phyloP scores from a whole-genome alignment of 768 basidiomycete genomes.

The Rhodotorula graminis region DNA sequence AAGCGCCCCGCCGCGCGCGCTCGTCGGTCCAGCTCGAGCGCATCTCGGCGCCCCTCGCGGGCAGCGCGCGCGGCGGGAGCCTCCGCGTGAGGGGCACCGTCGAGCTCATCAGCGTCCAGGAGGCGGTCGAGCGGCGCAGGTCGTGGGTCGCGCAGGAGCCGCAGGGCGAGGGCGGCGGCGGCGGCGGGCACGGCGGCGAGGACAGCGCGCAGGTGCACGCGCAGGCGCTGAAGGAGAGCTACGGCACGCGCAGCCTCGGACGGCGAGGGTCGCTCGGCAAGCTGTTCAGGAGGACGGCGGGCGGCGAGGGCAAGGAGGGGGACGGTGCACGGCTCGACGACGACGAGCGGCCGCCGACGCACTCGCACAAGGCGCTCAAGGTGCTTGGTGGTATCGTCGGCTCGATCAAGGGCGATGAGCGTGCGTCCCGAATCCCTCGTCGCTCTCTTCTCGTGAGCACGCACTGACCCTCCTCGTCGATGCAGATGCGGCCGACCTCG shows the following conservation, averaged over 20 bases:
- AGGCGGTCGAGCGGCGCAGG: neutral
- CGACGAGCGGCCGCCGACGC: neutral
- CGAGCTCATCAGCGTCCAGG: neutral
- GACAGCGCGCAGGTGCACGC: neutral
- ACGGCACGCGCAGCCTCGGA: neutral
- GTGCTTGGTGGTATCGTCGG: neutral
- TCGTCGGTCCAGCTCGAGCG: neutral
- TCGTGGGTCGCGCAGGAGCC: neutral
- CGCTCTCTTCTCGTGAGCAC: neutral
- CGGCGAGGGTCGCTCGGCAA: neutral
- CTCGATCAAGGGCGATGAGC: neutral
- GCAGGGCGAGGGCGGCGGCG: neutral
- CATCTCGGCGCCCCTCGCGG: constrained; percentile 26
- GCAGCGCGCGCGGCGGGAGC: neutral
- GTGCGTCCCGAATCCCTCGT: neutral
- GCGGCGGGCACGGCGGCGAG: neutral
- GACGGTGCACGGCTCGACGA: neutral
- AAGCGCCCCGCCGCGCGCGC: neutral
- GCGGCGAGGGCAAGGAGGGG: neutral
- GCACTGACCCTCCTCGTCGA: too few relatives aligned
- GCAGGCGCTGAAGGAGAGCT: neutral
- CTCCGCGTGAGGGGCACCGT: neutral
- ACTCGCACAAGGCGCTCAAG: constrained; percentile 3
- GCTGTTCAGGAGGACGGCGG: neutral
- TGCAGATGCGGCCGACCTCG: too few relatives aligned